Conservation (phyloP, 2,329 filamentous ascomycete genomes). For the Alternaria ethzedia region DNA sequence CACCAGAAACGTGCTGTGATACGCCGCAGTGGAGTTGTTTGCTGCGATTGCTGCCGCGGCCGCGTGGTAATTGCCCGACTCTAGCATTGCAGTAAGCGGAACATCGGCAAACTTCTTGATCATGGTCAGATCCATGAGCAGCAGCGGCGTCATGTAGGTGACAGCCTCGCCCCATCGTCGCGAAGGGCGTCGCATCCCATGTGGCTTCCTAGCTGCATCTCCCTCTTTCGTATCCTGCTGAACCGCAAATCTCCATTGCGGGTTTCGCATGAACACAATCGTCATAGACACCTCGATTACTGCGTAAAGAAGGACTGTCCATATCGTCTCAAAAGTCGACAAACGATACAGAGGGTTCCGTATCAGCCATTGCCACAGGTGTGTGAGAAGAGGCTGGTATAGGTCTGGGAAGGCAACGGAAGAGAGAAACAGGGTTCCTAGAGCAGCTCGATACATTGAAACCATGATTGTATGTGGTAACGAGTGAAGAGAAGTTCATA, state of each 20-base stretch:
- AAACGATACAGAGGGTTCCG: background rate
- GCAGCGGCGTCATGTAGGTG: background rate
- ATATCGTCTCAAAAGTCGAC: background rate
- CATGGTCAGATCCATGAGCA: background rate
- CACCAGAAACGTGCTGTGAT: background rate
- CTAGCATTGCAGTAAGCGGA: background rate
- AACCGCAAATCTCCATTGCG: background rate
- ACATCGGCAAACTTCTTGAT: background rate
- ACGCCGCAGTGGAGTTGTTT: background rate
- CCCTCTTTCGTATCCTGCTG: background rate
- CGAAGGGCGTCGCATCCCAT: background rate
- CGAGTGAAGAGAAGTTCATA: background rate
- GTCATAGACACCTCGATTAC: background rate
- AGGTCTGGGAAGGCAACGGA: background rate
- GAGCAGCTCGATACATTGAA: background rate
- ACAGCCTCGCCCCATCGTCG: background rate
- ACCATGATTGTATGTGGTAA: background rate
- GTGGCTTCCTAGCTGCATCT: background rate
- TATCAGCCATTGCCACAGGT: background rate
- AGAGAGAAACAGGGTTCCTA: background rate
- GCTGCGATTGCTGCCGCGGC: background rate
- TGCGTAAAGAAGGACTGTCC: background rate
- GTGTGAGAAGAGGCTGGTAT: background rate
- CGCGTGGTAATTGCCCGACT: background rate
- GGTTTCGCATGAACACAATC: background rate